Conservation (phyloP, 768 basidiomycete genomes). For the Mycena indigotica region DNA sequence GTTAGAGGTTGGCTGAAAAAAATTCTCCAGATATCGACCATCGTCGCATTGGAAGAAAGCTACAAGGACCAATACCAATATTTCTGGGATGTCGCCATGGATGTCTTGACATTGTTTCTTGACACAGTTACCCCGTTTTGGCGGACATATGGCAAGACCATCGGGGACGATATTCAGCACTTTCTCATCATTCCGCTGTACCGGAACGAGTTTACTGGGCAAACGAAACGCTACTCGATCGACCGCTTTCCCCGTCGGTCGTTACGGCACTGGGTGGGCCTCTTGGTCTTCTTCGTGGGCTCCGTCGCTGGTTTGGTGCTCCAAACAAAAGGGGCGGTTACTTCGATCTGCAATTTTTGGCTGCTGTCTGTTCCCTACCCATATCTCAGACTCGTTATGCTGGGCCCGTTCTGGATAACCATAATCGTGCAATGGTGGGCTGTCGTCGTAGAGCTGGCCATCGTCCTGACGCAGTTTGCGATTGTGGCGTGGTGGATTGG, state of each 20-base stretch:
- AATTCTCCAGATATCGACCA: slow-evolving; percentile 59
- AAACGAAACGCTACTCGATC: slow-evolving; percentile 67
- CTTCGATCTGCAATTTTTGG: slow-evolving; percentile 54
- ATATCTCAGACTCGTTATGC: slow-evolving; percentile 61
- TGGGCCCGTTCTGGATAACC: slow-evolving; percentile 66
- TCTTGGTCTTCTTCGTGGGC: slow-evolving; percentile 52
- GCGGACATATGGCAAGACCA: slow-evolving; percentile 80
- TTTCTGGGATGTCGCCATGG: slow-evolving; percentile 80
- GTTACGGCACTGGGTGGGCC: slow-evolving; percentile 65
- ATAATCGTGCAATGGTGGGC: slow-evolving; percentile 71
- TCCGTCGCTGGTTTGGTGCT: slow-evolving; percentile 54
- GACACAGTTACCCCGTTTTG: slow-evolving; percentile 80
- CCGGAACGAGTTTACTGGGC: slow-evolving; percentile 82
- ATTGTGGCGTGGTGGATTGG: slow-evolving; percentile 76
- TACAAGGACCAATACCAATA: slow-evolving; percentile 81
- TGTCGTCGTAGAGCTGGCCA: slow-evolving; percentile 56
- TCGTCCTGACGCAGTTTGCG: slow-evolving; percentile 60
- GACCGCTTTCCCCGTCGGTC: slow-evolving; percentile 61
- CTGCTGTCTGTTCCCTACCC: slow-evolving; percentile 61
- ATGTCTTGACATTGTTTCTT: slow-evolving; percentile 71
- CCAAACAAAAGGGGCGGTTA: slow-evolving; percentile 60
- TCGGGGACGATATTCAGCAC: slow-evolving; percentile 76
- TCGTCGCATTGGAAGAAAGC: slow-evolving; percentile 73
- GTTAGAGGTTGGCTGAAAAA: slow-evolving; percentile 4
- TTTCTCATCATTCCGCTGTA: slow-evolving; percentile 83